Evolutionary conservation across 2,329 filamentous ascomycete species (phyloP).

Genomic region (Cryphonectria japonica): DNA sequence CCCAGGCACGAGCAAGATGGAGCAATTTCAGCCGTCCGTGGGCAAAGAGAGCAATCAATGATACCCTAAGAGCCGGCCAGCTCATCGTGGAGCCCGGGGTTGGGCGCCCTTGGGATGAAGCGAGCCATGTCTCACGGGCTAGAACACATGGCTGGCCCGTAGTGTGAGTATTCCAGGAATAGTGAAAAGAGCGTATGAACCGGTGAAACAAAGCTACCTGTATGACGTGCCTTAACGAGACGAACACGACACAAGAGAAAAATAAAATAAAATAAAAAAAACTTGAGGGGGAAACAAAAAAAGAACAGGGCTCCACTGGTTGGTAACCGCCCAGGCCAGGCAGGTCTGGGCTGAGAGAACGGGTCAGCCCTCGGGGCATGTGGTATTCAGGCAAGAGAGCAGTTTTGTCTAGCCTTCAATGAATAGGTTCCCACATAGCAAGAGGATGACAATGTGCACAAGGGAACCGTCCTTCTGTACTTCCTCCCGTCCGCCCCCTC

Average conservation of each 20-base stretch:
- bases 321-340: neutral
- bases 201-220: conserved; percentile 27
- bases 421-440: neutral
- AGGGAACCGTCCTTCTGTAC: neutral
- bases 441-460: neutral
- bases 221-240: conserved; percentile 26
- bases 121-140: conserved; percentile 23
- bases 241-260: conserved; percentile 10
- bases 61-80: conserved; percentile 19
- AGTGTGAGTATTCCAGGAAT: conserved; percentile 25
- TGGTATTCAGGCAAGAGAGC: neutral
- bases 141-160: conserved; percentile 19
- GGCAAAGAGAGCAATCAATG: conserved; percentile 17
- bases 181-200: conserved; percentile 20
- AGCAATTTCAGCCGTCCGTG: conserved; percentile 20
- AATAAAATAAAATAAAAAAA: neutral
- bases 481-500: no score
- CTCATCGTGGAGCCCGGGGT: conserved; percentile 19
- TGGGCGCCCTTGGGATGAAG: conserved; percentile 23
- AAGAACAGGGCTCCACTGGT: conserved; percentile 1
- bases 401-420: neutral
- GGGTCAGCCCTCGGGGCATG: conserved; percentile 14
- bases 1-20: conserved; percentile 19
- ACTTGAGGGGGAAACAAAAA: neutral
- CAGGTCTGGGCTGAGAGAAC: neutral